A percentile compares a stretch with the other conserved stretches of the same genome.
phyloP scores from a whole-genome alignment of 805 yeast genomes.

The Schwanniomyces polymorphus region DNA sequence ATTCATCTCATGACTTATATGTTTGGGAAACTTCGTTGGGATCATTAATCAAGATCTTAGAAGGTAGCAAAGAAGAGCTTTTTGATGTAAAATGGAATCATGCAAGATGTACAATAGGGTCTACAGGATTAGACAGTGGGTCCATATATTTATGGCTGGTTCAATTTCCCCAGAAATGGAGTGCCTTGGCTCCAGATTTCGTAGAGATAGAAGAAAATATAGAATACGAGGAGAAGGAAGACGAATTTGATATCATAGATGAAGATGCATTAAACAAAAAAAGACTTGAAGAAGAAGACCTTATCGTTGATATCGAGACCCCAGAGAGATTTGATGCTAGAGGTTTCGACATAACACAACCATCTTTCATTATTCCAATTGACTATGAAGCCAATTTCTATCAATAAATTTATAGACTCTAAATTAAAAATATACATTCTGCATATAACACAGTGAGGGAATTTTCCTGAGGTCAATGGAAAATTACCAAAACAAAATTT shows the following conservation, averaged over 20 bases:
- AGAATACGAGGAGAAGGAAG: conserved; percentile 84
- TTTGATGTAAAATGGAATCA: conserved; percentile 87
- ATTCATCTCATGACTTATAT: conserved; percentile 81
- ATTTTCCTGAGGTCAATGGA: conserved; percentile 4
- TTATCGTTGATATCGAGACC: conserved; percentile 63
- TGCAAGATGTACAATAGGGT: conserved; percentile 67
- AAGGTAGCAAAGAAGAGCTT: conserved; percentile 88
- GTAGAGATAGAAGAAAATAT: conserved; percentile 92
- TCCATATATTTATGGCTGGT: conserved; percentile 80
- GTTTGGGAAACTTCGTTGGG: conserved; percentile 93
- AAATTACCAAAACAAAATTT: conserved; percentile 11
- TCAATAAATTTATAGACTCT: not conserved
- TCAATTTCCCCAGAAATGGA: conserved; percentile 88
- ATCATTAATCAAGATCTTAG: conserved; percentile 81
- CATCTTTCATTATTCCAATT: conserved; percentile 64
- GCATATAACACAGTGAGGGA: not conserved
- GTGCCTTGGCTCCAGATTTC: conserved; percentile 94
- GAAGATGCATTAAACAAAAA: conserved; percentile 64
- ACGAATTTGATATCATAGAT: conserved; percentile 81
- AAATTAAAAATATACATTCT: conserved; percentile 1
- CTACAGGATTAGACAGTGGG: conserved; percentile 87
- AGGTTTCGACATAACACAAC: conserved; percentile 55
- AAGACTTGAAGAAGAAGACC: conserved; percentile 62
- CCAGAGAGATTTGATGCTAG: conserved; percentile 69
- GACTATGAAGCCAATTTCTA: conserved; percentile 18